phyloP scores from a whole-genome alignment of 1,284 basidiomycete genomes.

The Sphaerobolus stellatus region DNA sequence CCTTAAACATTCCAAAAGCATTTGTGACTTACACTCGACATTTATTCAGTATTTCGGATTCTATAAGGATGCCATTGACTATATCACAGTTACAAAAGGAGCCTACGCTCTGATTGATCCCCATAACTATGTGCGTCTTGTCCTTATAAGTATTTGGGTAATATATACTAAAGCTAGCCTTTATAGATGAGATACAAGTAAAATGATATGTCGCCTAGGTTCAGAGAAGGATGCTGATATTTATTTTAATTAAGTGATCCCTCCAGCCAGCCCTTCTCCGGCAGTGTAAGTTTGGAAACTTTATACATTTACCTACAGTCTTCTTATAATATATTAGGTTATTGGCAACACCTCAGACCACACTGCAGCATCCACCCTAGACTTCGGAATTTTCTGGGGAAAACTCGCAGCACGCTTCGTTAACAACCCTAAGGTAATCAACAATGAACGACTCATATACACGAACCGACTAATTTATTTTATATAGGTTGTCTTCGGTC shows the following conservation, averaged over 20 bases:
- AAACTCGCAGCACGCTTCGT: constrained; percentile 22
- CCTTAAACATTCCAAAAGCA: too few relatives aligned
- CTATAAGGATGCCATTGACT: constrained; percentile 43
- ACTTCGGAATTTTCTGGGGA: constrained; percentile 24
- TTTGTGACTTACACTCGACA: neutral
- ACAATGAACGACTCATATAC: too few relatives aligned
- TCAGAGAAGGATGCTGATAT: neutral
- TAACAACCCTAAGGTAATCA: constrained; percentile 18
- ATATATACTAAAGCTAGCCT: neutral
- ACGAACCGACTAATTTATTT: too few relatives aligned
- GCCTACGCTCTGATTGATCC: constrained; percentile 43
- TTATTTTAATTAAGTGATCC: neutral
- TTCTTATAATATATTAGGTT: constrained; percentile 27
- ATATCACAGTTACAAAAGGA: constrained; percentile 42
- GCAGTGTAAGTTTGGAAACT: neutral
- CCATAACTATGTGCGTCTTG: neutral
- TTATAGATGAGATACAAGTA: constrained; percentile 6
- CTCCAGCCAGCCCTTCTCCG: neutral
- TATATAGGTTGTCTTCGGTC: constrained; percentile 24
- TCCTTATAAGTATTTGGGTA: neutral
- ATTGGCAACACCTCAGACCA: constrained; percentile 45
- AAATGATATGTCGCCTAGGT: too few relatives aligned
- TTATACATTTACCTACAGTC: neutral
- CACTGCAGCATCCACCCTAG: constrained; percentile 40
- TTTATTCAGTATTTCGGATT: constrained; percentile 40